Conservation (phyloP, 805 yeast species). For the Candida berthetii region DNA sequence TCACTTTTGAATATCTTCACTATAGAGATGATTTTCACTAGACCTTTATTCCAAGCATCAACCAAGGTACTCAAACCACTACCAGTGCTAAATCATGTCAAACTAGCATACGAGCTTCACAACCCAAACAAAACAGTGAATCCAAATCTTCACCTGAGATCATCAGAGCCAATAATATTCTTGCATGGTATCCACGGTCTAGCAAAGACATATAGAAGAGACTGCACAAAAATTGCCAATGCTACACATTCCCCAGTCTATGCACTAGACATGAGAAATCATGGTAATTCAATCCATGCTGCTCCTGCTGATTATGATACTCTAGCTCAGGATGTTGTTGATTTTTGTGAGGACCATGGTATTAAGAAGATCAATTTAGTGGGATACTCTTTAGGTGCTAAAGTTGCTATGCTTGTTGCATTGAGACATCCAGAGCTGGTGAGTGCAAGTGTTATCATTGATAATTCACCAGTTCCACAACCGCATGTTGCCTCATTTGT, state of each 20-base stretch:
- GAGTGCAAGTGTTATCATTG: constrained; percentile 33
- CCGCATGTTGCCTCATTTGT: constrained; percentile 27
- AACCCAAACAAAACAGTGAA: constrained; percentile 19
- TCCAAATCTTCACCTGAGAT: constrained; percentile 15
- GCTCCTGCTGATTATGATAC: constrained; percentile 33
- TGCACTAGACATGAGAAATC: constrained; percentile 43
- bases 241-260: constrained; percentile 26
- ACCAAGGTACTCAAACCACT: constrained; percentile 4
- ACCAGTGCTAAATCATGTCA: constrained; percentile 13
- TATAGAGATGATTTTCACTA: too few relatives aligned
- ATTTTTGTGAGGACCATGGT: constrained; percentile 24
- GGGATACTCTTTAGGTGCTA: constrained; percentile 51
- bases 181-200: constrained; percentile 45
- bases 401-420: constrained; percentile 37
- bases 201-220: constrained; percentile 31
- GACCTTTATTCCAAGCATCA: constrained; percentile 4
- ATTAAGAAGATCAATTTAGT: constrained; percentile 21
- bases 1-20: too few relatives aligned
- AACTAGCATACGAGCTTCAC: constrained; percentile 17
- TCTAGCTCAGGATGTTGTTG: constrained; percentile 34
- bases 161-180: constrained; percentile 29
- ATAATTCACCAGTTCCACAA: constrained; percentile 34
- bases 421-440: constrained; percentile 32
- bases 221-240: constrained; percentile 28
- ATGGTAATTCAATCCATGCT: constrained; percentile 36